Evolutionary conservation across 441 rosid species (phyloP), one percentile per base, ranked within the genome.

Genomic region (Viola pubescens): DNA sequence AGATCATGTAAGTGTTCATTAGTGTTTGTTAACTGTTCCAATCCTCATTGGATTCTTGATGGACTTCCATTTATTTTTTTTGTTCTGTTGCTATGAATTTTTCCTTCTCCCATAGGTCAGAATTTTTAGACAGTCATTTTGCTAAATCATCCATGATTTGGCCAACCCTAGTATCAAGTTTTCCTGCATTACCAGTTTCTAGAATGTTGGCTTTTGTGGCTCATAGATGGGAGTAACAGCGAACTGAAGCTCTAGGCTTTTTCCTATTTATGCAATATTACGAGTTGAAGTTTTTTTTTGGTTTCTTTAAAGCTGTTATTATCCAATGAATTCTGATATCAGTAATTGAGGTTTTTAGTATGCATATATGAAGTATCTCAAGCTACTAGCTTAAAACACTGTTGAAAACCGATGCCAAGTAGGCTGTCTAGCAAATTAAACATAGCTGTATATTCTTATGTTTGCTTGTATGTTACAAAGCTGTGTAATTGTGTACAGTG

Each of bases 1-100:
- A 61, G 62, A 67, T 61, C 75, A 82, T 77, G 97, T 91, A 77
- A 80, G 97, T 72, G 41, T 61, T 68, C 37, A 26, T 54, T 13
- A 26, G 37, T 52, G 70, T 48, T 62, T 58, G 39, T 44, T 56
- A 3, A 7, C 49, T 61, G 42, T 56, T 39, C 16, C 37, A 14
- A 26, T 52, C 4, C 26, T 19, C 26, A 19, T 19, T 19, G 26
- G 26, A 19, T 19, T 19, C 26, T 63, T 55, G 52, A 67, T 37
- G 16, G 41, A 48, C 58, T 10, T 9, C 43, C n/a, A 53, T 34
- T 34, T 37, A 13, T 1, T 13, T 48, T 10, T 52, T 14, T 3
- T 52, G 3, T n/a, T 43, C 40, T 19, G 16, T 26, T 11, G 19
- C 26, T 48, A n/a, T 13, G 12, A 5, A 48, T 19, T 48, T n/a